phyloP scores from a whole-genome alignment of 768 basidiomycete genomes.

The Porphyrellus cyaneotinctus region DNA sequence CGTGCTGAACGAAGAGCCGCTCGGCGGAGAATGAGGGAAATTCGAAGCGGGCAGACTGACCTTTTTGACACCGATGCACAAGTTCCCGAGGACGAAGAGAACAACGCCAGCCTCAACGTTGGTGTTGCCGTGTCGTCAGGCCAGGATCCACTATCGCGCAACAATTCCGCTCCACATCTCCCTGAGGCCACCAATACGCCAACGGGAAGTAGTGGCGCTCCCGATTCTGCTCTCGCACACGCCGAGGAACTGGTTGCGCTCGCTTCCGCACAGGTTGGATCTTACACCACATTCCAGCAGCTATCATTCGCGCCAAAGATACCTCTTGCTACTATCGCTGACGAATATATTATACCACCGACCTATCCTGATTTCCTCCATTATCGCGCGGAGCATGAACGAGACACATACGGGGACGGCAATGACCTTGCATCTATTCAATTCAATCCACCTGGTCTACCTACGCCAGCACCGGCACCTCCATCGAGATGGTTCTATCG shows the following conservation, averaged over 20 bases:
- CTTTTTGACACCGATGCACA: constrained; percentile 42
- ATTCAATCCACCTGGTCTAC: constrained; percentile 77
- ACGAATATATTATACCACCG: constrained; percentile 89
- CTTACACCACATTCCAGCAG: constrained; percentile 92
- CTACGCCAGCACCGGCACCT: constrained; percentile 60
- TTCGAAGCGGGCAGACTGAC: constrained; percentile 47
- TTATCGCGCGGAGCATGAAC: constrained; percentile 63
- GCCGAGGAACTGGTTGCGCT: constrained; percentile 67
- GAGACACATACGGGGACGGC: constrained; percentile 42
- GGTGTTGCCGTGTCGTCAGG: constrained; percentile 52
- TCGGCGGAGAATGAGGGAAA: constrained; percentile 71
- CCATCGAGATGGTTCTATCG: constrained; percentile 81
- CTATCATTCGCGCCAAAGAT: constrained; percentile 80
- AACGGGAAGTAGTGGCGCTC: constrained; percentile 27
- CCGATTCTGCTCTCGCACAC: constrained; percentile 39
- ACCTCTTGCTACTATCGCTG: constrained; percentile 83
- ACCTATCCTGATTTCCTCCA: constrained; percentile 78
- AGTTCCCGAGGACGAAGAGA: constrained; percentile 46
- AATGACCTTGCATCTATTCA: constrained; percentile 57
- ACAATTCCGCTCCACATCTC: constrained; percentile 26
- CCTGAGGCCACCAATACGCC: constrained; percentile 22
- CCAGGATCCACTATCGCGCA: constrained; percentile 31
- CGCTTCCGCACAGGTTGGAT: constrained; percentile 67
- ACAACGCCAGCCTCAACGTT: constrained; percentile 58
- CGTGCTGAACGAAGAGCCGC: constrained; percentile 85